Evolutionary conservation across 768 basidiomycete species (phyloP).

Genomic region (Clitopilus hobsonii): DNA sequence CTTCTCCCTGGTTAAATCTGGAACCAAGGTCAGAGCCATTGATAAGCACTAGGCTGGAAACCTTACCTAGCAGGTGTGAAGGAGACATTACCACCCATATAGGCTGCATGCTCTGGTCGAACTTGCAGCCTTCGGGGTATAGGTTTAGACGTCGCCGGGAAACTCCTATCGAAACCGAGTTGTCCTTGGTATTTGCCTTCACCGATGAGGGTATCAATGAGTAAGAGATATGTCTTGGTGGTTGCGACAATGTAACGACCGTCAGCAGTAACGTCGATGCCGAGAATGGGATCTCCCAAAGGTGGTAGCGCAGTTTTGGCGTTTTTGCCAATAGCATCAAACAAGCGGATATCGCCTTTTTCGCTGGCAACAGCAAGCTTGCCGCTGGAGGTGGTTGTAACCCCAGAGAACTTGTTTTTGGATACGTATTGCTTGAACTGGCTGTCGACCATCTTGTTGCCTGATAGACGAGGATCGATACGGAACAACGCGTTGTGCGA

Average conservation of each 20-base stretch:
- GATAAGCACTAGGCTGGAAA: constrained; percentile 2
- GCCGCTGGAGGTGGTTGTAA: constrained; percentile 82
- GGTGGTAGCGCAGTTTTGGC: constrained; percentile 97
- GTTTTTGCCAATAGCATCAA: constrained; percentile 95
- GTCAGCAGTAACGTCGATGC: constrained; percentile 90
- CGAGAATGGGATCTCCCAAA: constrained; percentile 91
- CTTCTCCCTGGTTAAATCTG: constrained; percentile 91
- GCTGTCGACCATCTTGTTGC: constrained; percentile 88
- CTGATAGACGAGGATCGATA: constrained; percentile 92
- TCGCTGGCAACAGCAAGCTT: constrained; percentile 91
- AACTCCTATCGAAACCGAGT: constrained; percentile 89
- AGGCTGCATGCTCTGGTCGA: constrained; percentile 87
- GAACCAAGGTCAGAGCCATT: not conserved
- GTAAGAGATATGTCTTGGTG: constrained; percentile 86
- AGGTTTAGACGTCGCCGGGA: constrained; percentile 93
- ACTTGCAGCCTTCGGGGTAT: constrained; percentile 85
- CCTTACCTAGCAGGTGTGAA: constrained; percentile 90
- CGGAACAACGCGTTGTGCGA: constrained; percentile 97
- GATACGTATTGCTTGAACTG: constrained; percentile 94
- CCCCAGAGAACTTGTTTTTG: constrained; percentile 94
- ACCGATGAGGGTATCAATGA: constrained; percentile 94
- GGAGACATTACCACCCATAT: constrained; percentile 82
- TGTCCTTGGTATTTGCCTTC: constrained; percentile 81
- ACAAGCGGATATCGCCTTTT: constrained; percentile 95
- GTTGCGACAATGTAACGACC: constrained; percentile 96